Evolutionary conservation across 352 stramenopile species (phyloP), one percentile per base, ranked within the genome.

Genomic region (Phytophthora multivora): DNA sequence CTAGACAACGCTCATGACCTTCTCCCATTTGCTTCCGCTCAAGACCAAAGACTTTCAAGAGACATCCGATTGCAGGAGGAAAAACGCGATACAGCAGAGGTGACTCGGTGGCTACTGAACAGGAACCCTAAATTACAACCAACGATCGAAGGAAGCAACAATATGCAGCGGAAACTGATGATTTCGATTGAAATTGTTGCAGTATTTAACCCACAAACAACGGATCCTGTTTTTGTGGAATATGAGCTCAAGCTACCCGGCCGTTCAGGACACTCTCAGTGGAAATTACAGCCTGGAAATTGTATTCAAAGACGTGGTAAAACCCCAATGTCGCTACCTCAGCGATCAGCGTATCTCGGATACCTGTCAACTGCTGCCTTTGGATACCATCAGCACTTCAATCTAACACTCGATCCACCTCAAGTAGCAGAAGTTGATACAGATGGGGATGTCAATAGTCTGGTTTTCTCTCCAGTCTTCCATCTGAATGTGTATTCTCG

Each of bases 1-100:
- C 31, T 90, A 1, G 75, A 90, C 38, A 92, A 90, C 12, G 63
- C 58, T 18, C 84, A 79, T 38, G 77, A 90, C 19, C 38, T 90
- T 12, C 31, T 78, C n/a, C 76, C 78, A 0, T 39, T 77, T 33
- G 69, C 70, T 10, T 82, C 67, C 0, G 19, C 36, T 16, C 57
- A 78, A 6, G 79, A 90, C 16, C 55, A 76, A 51, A 60, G 55
- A 13, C 33, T 87, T 16, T 46, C 79, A 28, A 60, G 66, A 13
- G 73, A 90, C 21, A 61, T 92, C 5, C 60, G 71, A 26, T 51
- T 83, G 0, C 55, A 75, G 40, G 80, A 89, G 28, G 61, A 86
- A 45, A 63, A 62, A 36, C 69, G 69, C 8, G 75, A 83, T 15
- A 51, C 31, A 19, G 48, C 28, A 4, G 40, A 69, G 12, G 47